Evolutionary conservation across 495 filamentous ascomycete species (phyloP), one percentile per base, ranked within the genome.

Genomic region (Penicillium canescens): DNA sequence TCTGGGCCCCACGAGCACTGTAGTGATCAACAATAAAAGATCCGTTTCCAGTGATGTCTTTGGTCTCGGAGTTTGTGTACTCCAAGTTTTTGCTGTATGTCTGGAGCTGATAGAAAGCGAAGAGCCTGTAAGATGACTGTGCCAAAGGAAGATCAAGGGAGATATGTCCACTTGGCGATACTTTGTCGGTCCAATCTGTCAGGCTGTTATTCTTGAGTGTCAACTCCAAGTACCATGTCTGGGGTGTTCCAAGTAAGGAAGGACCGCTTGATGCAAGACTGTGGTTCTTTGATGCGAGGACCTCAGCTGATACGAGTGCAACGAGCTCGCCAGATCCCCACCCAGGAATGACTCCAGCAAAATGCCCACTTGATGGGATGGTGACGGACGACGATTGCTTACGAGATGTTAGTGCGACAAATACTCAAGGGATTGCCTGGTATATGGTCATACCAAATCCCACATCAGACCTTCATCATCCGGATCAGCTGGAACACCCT

Each of bases 1-100:
- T 62, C 53, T 73, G 57, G 2, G 78, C 78, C 16, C 79, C 79
- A 0, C 39, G 43, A 8, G 66, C 57, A 45, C 68, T 74, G 42
- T 74, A 81, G 47, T 82, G 79, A 55, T 82, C 79, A 7, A 78
- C 77, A 5, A 64, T 63, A 57, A 66, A 80, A 0, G 75, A 78
- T 1, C 79, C 79, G 48, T 79, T 80, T 24, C 74, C 67, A 13
- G 61, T 69, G 46, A 72, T 68, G 1, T 57, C 65, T 18, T 57
- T 33, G 6, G 67, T 40, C 3, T 28, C 11, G 31, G 55, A 53
- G 13, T 16, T 44, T 5, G 42, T 31, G 21, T 62, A 55, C 18
- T 49, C 53, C 43, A 71, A 53, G 45, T 73, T 73, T 7, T 62
- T 58, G 3, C 49, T 23, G 7, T 52, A 60, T 4, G 62, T 65